Evolutionary conservation across 352 stramenopile genomes (phyloP).

Genomic region (Vaucheria bursata): DNA sequence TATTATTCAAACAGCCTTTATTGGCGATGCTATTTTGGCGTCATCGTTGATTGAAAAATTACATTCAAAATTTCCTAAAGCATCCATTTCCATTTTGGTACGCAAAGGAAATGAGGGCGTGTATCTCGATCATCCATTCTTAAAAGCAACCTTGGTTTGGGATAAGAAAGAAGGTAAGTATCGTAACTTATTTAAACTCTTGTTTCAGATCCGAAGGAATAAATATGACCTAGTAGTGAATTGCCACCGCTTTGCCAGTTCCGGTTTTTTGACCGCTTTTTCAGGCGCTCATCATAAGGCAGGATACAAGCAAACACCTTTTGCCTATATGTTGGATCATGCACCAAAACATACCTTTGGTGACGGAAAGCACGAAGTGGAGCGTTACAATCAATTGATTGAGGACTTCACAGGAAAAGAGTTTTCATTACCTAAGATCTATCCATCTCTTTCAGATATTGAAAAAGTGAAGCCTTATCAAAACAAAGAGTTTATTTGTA

Average conservation of each 20-base stretch:
- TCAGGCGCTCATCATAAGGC: not conserved
- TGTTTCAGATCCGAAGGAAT: not conserved
- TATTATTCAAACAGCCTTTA: not conserved
- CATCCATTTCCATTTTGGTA: not conserved
- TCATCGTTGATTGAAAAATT: not conserved
- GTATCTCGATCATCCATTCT: not conserved
- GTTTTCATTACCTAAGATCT: not conserved
- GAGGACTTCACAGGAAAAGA: not conserved
- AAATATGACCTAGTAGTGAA: not conserved
- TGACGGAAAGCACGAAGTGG: not conserved
- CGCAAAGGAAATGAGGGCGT: constrained; percentile 1
- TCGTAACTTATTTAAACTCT: not conserved
- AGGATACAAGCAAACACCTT: not conserved
- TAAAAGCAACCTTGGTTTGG: not conserved
- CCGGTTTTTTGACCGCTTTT: not conserved
- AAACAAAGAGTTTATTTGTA: not conserved
- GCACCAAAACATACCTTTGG: too few species aligned
- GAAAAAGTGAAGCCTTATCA: not conserved
- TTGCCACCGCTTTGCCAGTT: not conserved
- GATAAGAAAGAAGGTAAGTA: not conserved
- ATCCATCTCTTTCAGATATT: too few species aligned
- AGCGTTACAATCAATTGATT: not conserved
- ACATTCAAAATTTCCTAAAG: not conserved
- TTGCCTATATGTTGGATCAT: not conserved
- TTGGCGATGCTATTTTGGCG: not conserved